Evolutionary conservation across 2,329 filamentous ascomycete species (phyloP).

Genomic region (Aspergillus tanneri): DNA sequence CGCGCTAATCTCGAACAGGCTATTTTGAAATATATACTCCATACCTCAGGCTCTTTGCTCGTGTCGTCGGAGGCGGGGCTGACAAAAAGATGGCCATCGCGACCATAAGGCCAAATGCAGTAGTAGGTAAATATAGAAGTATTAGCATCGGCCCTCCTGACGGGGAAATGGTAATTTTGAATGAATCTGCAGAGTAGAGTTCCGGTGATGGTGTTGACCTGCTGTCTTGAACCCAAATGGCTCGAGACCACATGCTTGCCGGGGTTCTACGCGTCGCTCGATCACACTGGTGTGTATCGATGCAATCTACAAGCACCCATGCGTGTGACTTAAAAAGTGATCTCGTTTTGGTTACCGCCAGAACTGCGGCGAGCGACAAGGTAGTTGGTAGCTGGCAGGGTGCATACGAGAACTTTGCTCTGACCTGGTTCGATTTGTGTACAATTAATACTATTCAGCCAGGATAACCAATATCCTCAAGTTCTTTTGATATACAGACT

Average conservation of each 20-base stretch:
- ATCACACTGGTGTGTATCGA: not conserved
- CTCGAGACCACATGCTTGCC: not conserved
- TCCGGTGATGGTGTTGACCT: slow-evolving; percentile 3
- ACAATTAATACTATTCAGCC: not conserved
- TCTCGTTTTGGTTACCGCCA: not conserved
- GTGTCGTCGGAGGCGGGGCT: not conserved
- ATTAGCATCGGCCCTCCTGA: too few species aligned
- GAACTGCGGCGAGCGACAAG: slow-evolving; percentile 7
- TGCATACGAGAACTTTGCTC: not conserved
- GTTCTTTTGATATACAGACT: not conserved
- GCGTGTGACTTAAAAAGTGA: slow-evolving; percentile 14
- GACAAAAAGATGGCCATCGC: not conserved
- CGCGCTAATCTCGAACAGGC: slow-evolving; percentile 3
- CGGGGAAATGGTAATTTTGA: not conserved
- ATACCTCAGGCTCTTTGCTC: not conserved
- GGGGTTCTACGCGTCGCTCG: slow-evolving; percentile 1
- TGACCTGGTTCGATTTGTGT: not conserved
- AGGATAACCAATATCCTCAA: too few species aligned
- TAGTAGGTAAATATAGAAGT: too few species aligned
- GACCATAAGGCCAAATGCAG: too few species aligned
- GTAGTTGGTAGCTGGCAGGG: not conserved
- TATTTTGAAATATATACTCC: slow-evolving; percentile 6
- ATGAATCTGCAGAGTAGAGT: slow-evolving; percentile 4
- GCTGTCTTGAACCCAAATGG: slow-evolving; percentile 2
- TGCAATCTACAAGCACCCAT: not conserved